Conservation (phyloP, 225 moss, liverwort and hornwort genomes). For the Pseudisothecium myosuroides region DNA sequence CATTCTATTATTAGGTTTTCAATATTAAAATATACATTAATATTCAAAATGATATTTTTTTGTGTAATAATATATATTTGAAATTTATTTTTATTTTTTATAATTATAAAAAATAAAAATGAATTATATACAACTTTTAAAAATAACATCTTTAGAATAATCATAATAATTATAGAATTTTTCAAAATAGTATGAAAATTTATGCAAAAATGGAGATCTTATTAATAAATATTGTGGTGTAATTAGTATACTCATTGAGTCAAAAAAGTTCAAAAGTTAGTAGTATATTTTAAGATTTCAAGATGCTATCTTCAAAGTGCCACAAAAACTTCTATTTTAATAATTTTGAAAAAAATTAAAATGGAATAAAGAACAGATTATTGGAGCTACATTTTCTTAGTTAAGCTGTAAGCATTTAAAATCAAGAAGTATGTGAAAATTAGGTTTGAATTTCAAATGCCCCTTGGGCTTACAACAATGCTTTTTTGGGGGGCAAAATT, state of each 20-base stretch:
- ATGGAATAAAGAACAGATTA: background rate
- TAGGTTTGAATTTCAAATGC: too few relatives aligned
- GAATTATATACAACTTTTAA: rapidly evolving
- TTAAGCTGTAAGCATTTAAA: too few relatives aligned
- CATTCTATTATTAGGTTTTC: too few relatives aligned
- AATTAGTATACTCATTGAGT: background rate
- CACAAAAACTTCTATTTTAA: background rate
- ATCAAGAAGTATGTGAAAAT: too few relatives aligned
- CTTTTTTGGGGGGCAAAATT: too few relatives aligned
- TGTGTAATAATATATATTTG: background rate
- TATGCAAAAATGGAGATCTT: rapidly evolving
- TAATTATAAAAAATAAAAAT: background rate
- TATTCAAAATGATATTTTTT: background rate
- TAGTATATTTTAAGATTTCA: too few relatives aligned
- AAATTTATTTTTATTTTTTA: background rate
- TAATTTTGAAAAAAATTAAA: background rate
- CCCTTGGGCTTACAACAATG: too few relatives aligned
- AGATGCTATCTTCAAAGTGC: background rate
- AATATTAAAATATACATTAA: background rate
- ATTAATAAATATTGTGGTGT: background rate
- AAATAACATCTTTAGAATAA: background rate
- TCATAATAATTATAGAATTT: background rate
- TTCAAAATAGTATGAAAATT: background rate
- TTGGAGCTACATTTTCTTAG: background rate
- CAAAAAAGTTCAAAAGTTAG: background rate